Evolutionary conservation across 2,329 filamentous ascomycete genomes (phyloP).

Genomic region (Paraphaeosphaeria sporulosa): DNA sequence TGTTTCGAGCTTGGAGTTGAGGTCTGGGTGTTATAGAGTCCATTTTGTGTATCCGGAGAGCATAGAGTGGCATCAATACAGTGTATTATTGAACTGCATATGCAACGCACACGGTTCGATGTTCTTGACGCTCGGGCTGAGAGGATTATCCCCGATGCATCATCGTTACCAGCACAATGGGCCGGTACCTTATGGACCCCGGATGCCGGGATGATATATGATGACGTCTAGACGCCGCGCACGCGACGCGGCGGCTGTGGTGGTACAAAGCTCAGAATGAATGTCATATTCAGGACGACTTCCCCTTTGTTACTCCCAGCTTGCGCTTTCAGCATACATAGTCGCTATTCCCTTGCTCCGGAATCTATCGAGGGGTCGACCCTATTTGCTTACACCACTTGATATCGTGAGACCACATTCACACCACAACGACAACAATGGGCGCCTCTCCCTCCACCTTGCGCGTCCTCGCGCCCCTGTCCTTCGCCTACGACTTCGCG

Average conservation of each 20-base stretch:
- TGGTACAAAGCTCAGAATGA: not conserved
- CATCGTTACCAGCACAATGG: not conserved
- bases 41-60: conserved; percentile 3
- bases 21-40: conserved; percentile 9
- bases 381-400: no score
- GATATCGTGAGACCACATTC: no score
- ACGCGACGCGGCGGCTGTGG: not conserved
- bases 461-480: conserved; percentile 61
- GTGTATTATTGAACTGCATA: conserved; percentile 1
- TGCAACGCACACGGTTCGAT: not conserved
- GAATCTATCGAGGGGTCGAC: not conserved
- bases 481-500: conserved; percentile 65
- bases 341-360: not conserved
- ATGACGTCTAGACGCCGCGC: conserved; percentile 6
- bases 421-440: conserved; percentile 47
- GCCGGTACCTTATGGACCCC: not conserved
- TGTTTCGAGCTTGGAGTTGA: conserved; percentile 10
- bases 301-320: not conserved
- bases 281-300: not conserved
- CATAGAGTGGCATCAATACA: conserved; percentile 8
- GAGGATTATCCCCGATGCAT: not conserved
- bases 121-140: not conserved
- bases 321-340: not conserved
- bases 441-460: conserved; percentile 63
- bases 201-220: conserved; percentile 1